Evolutionary conservation across 192 early-diverging fungal species (phyloP), one percentile per base, ranked within the genome.

Genomic region (Dissophora ornata): DNA sequence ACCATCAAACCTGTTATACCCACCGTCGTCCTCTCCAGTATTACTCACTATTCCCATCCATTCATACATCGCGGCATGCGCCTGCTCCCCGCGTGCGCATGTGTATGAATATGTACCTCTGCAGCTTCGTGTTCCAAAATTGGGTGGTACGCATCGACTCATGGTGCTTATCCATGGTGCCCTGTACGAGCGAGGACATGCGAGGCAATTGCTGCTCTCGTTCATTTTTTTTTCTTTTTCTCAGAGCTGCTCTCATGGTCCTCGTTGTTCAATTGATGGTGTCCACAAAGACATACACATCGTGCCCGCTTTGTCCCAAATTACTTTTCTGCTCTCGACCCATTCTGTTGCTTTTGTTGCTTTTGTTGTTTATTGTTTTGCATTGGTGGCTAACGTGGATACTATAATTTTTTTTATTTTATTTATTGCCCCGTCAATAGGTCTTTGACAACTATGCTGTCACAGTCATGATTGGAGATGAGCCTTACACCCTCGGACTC

Each of bases 361-460:
- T 34, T 40, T 40, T 40, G 26, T 45, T 7, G 36, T 45, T 5
- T 45, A 45, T 10, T 45, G 15, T n/a, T 45, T 10, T 45, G 10
- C 18, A 18, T 45, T 9, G 12, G 18, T 45, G 44, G n/a, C 44
- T 45, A 51, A 34, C 57, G 6, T 32, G n/a, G 12, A 62, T 19
- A 34, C 30, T 12, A 36, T 15, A 34, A 38, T 50, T 15, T 50
- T 60, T 62, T 34, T 51, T 50, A 9, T 50, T 50, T 62, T 24
- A 38, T 47, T n/a, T 38, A 21, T 36, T 52, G 18, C 24, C 40
- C 62, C 13, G 5, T 9, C 18, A 13, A 38, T 80, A 91, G 86
- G 91, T 93, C n/a, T 98, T 98, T 87, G 96, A 98, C 84, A 97
- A 98, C 80, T 98, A 98, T 87, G 94, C 95, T 54, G 96, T 96